Percentiles rank a stretch among this genome's conserved stretches.
These are phyloP conservation scores for Emiliania huxleyi DNA, from an alignment of 78 protist species.

Conservation along the genomic window DNA sequence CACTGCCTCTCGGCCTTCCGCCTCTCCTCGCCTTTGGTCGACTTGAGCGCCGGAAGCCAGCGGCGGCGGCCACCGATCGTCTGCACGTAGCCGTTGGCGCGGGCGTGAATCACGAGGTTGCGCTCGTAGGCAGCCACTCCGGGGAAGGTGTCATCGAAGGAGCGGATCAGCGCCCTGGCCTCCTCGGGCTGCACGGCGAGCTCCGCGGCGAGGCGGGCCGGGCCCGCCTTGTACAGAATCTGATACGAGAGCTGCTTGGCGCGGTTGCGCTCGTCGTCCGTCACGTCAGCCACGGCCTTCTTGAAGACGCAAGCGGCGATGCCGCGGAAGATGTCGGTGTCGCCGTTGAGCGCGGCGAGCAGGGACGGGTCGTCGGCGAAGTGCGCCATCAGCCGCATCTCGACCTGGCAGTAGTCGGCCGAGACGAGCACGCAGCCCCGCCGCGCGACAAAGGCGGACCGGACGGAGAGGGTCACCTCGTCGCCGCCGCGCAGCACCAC, in stretches of 20 bases:
- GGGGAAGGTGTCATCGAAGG: background rate
- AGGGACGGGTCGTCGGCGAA: background rate
- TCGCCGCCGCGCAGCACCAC: background rate
- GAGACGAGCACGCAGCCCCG: background rate
- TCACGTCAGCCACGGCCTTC: background rate
- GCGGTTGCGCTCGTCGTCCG: background rate
- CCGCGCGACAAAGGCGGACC: background rate
- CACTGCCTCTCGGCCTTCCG: conserved; percentile 34
- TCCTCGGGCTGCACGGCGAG: background rate
- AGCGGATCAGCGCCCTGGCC: background rate
- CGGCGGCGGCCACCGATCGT: background rate
- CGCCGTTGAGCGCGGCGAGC: background rate
- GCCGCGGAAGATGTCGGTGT: background rate
- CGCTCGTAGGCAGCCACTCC: background rate
- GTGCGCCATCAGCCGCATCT: background rate
- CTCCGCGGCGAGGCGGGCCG: background rate
- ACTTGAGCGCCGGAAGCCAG: background rate
- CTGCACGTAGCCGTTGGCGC: background rate
- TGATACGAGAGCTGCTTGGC: background rate
- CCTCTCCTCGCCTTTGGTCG: background rate
- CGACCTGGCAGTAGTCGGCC: background rate
- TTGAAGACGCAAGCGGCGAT: background rate
- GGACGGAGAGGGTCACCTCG: background rate
- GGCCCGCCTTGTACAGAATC: background rate
- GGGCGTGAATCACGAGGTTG: background rate